Base-by-base conservation (phyloP, 2,329 filamentous ascomycete genomes). In the Cordyceps cicadae region DNA sequence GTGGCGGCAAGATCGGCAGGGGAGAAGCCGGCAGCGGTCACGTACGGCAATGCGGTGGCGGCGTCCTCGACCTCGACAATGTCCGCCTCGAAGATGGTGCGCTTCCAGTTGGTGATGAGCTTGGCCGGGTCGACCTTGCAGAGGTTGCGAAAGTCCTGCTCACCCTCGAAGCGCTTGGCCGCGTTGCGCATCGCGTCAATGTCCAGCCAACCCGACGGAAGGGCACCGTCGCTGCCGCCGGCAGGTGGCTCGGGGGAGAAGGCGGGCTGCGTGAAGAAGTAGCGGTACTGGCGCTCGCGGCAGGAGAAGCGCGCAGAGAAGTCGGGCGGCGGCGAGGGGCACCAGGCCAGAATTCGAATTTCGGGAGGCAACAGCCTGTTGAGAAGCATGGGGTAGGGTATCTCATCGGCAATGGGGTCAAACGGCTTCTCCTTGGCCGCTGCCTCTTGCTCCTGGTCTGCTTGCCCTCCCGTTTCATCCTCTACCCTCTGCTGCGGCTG, bases 211-310 rank as follows among this genome's bases (percentile, higher is more conserved):
- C 92, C 92, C 65, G 87, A 82, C 69, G 82, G 39, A 8, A 8
- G 14, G 5, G 39, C 60, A 34, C 37, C 45, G 53, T 49, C 54
- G 29, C 60, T 39, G 59, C 62, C 55, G 68, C 67, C 65, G 66
- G 59, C 63, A 7, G 70, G 63, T 1, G 72, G 73, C 5, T 83
- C 79, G 0, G 91, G 91, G 2, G 85, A 77, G 70, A 91, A 96
- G 1, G 89, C 90, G 0, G 94, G 94, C 71, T 97, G 91, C 0
- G 94, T 97, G 77, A 99, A 99, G 79, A 96, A 97, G 75, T 99
- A 99, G 62, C 90, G 87, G 77, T 99, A 99, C 66, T 89, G 87
- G 24, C 94, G 83, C 75, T 97, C 92, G 63, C 88, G 85, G 75
- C 94, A 99, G 59, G 89, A 92, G 80, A 97, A 97, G 46, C 94